Evolutionary conservation across 805 yeast species (phyloP).

Genomic region (Metschnikowia matae): DNA sequence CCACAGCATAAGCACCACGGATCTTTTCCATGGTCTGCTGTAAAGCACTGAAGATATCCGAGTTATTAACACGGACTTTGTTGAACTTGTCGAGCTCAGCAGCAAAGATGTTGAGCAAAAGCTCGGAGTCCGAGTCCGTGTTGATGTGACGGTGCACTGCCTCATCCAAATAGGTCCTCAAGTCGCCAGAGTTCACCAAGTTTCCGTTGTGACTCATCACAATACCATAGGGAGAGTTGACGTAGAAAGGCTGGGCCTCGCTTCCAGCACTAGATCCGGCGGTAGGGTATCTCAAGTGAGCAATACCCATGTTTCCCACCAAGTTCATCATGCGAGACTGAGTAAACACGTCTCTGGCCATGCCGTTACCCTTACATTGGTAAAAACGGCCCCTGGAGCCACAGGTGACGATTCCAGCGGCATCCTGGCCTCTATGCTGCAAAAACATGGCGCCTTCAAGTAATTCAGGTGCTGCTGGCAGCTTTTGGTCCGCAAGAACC

Average conservation of each 20-base stretch:
- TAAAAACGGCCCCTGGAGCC: conserved; percentile 89
- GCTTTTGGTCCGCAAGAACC: conserved; percentile 68
- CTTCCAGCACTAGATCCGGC: conserved; percentile 95
- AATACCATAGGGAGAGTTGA: conserved; percentile 94
- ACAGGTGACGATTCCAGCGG: conserved; percentile 98
- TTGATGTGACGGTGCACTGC: conserved; percentile 95
- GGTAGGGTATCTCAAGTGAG: conserved; percentile 93
- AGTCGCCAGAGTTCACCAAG: conserved; percentile 77
- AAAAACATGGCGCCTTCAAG: conserved; percentile 89
- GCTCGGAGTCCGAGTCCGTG: conserved; percentile 94
- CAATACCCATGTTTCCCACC: conserved; percentile 92
- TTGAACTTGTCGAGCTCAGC: conserved; percentile 85
- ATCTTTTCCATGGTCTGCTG: conserved; percentile 75
- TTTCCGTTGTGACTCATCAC: conserved; percentile 92
- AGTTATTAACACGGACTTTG: conserved; percentile 88
- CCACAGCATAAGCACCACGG: conserved; percentile 97
- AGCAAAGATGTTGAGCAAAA: conserved; percentile 85
- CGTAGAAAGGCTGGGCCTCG: conserved; percentile 98
- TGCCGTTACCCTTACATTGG: conserved; percentile 98
- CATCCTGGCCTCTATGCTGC: conserved; percentile 98
- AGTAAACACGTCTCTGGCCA: conserved; percentile 97
- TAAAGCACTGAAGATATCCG: conserved; percentile 82
- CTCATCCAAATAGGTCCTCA: conserved; percentile 80
- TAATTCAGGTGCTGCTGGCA: conserved; percentile 80
- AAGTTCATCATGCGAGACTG: conserved; percentile 71